Base-by-base conservation (phyloP, 2,329 filamentous ascomycete species). In the Didymellaceae sp. region DNA sequence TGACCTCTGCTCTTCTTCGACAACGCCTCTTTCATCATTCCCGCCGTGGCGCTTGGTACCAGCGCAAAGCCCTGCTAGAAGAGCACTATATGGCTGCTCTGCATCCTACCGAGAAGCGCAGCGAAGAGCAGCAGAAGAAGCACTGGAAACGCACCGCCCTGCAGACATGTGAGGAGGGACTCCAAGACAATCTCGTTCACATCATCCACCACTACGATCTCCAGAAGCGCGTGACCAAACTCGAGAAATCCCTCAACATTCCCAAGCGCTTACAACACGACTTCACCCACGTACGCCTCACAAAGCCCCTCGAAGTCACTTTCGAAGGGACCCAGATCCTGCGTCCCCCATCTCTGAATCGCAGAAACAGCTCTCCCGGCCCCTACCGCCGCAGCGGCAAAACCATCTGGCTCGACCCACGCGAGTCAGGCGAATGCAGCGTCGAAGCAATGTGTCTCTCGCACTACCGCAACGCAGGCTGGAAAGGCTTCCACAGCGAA, bases 381-480 rank as follows among this genome's bases (percentile, higher is more conserved):
- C 43, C 74, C 4, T 64, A 62, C 2, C 75, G 63, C 52, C 63
- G 80, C 8, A 84, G 82, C 53, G 85, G 83, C 49, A 89, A 95
- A 70, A 96, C 94, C 0, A 80, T 91, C 34, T 99, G 94, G 94
- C 77, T 97, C 1, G 91, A 97, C 65, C 87, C 87, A 60, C 74
- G 80, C 4, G 87, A 88, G 66, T 81, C 82, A 25, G 85, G 82
- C 16, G 88, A 94, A 72, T 96, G 92, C 71, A 87, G 85, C 44
- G 94, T 99, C 10, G 94, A 99, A 75, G 88, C 84, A 47, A 96
- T 99, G 91, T 97, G 92, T 69, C 80, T 99, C 28, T 91, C 86
- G 34, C 84, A 88, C 77, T 97, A 97, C 73, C 86, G 90, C 24
- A 79, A 82, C 8, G 80, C 88, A 43, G 93, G 92, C 2, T 97